Conservation (phyloP, 345 rosid genomes). For the Iberis pinnata region DNA sequence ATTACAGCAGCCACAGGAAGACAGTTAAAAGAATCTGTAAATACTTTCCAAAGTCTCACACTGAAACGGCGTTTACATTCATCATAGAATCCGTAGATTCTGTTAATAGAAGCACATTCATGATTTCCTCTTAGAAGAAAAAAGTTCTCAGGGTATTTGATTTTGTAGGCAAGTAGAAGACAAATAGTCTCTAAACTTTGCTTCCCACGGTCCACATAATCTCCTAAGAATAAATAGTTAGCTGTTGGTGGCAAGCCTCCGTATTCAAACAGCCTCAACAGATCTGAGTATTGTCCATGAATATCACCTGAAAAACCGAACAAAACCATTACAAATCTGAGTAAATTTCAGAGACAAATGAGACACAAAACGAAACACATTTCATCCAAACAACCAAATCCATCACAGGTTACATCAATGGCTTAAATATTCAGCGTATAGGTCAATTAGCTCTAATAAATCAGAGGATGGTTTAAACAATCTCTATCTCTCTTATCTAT, state of each 20-base stretch:
- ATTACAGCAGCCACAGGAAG: conserved; percentile 49
- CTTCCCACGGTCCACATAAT: conserved; percentile 26
- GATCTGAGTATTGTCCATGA: conserved; percentile 35
- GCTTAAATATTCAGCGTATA: neutral
- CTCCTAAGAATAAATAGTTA: conserved; percentile 33
- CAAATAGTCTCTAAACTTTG: conserved; percentile 27
- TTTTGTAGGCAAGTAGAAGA: conserved; percentile 27
- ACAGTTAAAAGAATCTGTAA: conserved; percentile 28
- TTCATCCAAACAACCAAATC: conserved; percentile 6
- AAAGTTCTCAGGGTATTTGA: conserved; percentile 27
- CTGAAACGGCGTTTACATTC: conserved; percentile 29
- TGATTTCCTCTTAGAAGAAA: conserved; percentile 26
- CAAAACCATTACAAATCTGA: conserved; percentile 4
- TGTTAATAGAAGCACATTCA: conserved; percentile 28
- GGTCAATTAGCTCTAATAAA: neutral
- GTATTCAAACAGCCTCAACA: conserved; percentile 41
- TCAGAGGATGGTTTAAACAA: neutral
- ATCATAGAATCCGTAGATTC: conserved; percentile 28
- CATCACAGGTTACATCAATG: conserved; percentile 13
- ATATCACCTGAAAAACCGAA: conserved; percentile 36
- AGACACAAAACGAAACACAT: neutral
- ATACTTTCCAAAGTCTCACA: conserved; percentile 30
- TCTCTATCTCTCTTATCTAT: neutral
- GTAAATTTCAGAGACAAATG: neutral
- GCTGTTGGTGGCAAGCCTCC: conserved; percentile 50